phyloP scores from a whole-genome alignment of 2,329 filamentous ascomycete genomes.

The Aspergillus udagawae region DNA sequence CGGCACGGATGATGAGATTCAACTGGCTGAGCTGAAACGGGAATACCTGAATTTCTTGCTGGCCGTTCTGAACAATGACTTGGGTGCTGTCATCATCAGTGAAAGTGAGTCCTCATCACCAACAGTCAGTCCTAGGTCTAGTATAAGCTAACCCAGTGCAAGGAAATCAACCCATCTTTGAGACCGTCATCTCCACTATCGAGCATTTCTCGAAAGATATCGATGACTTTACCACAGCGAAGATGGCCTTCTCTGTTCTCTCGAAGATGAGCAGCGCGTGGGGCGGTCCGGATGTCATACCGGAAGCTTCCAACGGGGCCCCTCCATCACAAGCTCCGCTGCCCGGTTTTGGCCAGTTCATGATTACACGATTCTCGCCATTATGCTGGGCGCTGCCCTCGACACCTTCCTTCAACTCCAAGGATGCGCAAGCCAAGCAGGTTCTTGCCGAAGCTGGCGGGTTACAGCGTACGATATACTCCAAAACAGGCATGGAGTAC shows the following conservation, averaged over 20 bases:
- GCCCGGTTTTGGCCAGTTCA: slow-evolving; percentile 87
- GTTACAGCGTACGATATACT: slow-evolving; percentile 84
- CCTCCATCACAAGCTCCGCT: slow-evolving; percentile 47
- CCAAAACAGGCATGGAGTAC: slow-evolving; percentile 82
- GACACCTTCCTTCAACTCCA: slow-evolving; percentile 73
- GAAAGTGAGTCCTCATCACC: slow-evolving; percentile 48
- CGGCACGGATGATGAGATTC: slow-evolving; percentile 95
- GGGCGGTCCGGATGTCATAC: slow-evolving; percentile 76
- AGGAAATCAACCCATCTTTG: slow-evolving; percentile 85
- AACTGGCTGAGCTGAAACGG: slow-evolving; percentile 81
- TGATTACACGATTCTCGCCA: slow-evolving; percentile 82
- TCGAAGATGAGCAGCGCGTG: slow-evolving; percentile 79
- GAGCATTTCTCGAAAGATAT: slow-evolving; percentile 78
- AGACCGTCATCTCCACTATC: slow-evolving; percentile 79
- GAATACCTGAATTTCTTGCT: slow-evolving; percentile 95
- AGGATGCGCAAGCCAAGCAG: slow-evolving; percentile 83
- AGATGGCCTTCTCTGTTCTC: slow-evolving; percentile 78
- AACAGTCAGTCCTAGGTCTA: background rate
- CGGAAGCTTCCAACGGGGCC: slow-evolving; percentile 25
- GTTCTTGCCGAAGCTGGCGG: slow-evolving; percentile 83
- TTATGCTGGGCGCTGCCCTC: slow-evolving; percentile 85
- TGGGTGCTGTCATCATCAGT: slow-evolving; percentile 84
- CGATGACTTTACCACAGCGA: slow-evolving; percentile 60
- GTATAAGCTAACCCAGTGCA: slow-evolving; percentile 4
- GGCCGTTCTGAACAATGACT: slow-evolving; percentile 84